phyloP scores from a whole-genome alignment of 805 yeast species.

The Clavispora phyllophila region DNA sequence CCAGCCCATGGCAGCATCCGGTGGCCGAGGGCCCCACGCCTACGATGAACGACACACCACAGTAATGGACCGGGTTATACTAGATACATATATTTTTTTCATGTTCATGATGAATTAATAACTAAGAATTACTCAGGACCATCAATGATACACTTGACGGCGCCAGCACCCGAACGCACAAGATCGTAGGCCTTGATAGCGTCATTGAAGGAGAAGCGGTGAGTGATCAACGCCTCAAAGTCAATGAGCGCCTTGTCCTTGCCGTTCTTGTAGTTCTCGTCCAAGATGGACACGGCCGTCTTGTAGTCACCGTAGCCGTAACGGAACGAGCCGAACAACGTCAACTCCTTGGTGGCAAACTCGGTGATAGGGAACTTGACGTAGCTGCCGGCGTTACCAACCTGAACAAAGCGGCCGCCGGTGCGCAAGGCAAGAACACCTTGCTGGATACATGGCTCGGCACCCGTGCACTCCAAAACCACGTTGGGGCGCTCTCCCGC shows the following conservation, averaged over 20 bases:
- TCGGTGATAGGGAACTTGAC: constrained; percentile 71
- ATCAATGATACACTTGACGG: constrained; percentile 74
- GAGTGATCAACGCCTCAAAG: constrained; percentile 68
- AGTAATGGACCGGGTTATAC: too few species aligned
- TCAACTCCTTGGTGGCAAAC: constrained; percentile 62
- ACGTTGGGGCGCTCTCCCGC: constrained; percentile 45
- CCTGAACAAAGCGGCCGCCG: constrained; percentile 77
- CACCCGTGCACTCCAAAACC: constrained; percentile 86
- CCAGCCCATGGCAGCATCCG: background rate
- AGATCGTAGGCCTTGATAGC: constrained; percentile 73
- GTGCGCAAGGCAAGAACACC: constrained; percentile 58
- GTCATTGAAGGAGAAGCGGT: constrained; percentile 64
- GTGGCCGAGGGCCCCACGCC: background rate
- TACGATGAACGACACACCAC: background rate
- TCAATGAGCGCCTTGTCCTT: constrained; percentile 43
- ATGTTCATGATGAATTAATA: too few species aligned
- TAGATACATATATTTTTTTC: background rate
- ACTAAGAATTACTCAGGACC: constrained; percentile 70
- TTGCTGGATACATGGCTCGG: constrained; percentile 65
- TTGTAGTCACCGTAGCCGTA: constrained; percentile 74
- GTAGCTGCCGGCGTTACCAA: constrained; percentile 74
- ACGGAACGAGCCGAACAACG: constrained; percentile 73
- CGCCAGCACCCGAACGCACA: constrained; percentile 60
- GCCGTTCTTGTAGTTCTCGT: constrained; percentile 44
- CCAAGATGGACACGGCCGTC: constrained; percentile 63